A percentile compares a stretch with the other conserved stretches of the same genome.
These are phyloP conservation scores for Septoria petroselini DNA, from an alignment of 2,329 filamentous ascomycete species.

Conservation along the genomic window DNA sequence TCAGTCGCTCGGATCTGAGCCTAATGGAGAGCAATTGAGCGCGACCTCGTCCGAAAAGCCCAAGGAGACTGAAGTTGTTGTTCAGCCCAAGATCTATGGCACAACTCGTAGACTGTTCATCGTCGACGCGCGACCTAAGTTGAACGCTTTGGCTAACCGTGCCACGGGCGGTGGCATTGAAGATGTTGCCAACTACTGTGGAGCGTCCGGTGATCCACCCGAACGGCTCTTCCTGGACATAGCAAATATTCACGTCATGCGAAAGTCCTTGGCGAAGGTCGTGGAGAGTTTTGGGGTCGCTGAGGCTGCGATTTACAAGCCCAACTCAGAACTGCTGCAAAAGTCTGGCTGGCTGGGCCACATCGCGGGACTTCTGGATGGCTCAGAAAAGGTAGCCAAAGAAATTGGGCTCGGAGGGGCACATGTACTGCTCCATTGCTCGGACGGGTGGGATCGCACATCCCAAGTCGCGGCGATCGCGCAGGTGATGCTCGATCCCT, in stretches of 20 bases:
- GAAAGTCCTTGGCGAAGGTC: slow-evolving; percentile 81
- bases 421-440: slow-evolving; percentile 94
- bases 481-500: slow-evolving; percentile 91
- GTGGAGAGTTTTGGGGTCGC: slow-evolving; percentile 89
- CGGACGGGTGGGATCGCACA: slow-evolving; percentile 96
- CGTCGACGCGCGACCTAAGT: slow-evolving; percentile 87
- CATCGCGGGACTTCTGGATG: slow-evolving; percentile 78
- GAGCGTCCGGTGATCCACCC: slow-evolving; percentile 57
- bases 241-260: slow-evolving; percentile 98
- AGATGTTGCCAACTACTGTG: slow-evolving; percentile 96
- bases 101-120: slow-evolving; percentile 93
- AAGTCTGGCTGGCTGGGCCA: slow-evolving; percentile 92
- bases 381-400: slow-evolving; percentile 76
- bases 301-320: slow-evolving; percentile 77
- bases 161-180: slow-evolving; percentile 90
- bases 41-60: no score
- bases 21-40: neutral
- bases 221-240: slow-evolving; percentile 87
- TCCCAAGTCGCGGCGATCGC: slow-evolving; percentile 88
- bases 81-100: slow-evolving; percentile 62
- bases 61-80: slow-evolving; percentile 11
- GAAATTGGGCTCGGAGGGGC: slow-evolving; percentile 90
- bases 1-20: no score
- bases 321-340: slow-evolving; percentile 73
- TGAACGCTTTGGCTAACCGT: slow-evolving; percentile 94